Evolutionary conservation across 169 alveolate species (phyloP).

Genomic region (Eimeria maxima): DNA sequence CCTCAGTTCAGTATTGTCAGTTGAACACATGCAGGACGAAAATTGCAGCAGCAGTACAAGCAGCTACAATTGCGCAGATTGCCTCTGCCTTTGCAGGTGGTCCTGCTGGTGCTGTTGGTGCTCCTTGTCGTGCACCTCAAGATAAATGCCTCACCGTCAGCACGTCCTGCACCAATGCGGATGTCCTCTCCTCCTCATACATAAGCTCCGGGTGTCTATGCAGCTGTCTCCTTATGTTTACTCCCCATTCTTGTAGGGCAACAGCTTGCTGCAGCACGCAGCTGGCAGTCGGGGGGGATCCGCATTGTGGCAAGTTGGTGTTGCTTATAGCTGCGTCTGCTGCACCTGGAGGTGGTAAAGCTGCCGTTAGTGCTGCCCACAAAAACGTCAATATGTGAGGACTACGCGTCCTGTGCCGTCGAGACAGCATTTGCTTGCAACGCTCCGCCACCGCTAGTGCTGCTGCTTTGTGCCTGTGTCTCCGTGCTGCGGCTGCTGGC

Average conservation of each 20-base stretch:
- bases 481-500: slow-evolving; percentile 19
- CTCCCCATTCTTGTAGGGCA: slow-evolving; percentile 59
- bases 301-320: slow-evolving; percentile 45
- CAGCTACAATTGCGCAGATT: not conserved
- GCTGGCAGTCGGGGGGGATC: slow-evolving; percentile 8
- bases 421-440: not conserved
- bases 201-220: slow-evolving; percentile 79
- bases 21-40: not conserved
- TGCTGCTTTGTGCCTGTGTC: not conserved
- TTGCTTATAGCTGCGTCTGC: slow-evolving; percentile 1
- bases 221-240: slow-evolving; percentile 77
- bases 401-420: not conserved
- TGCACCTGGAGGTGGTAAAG: not conserved
- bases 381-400: not conserved
- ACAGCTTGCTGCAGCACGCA: slow-evolving; percentile 74
- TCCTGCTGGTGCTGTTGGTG: not conserved
- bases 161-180: slow-evolving; percentile 77
- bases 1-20: too few relatives aligned
- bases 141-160: slow-evolving; percentile 58
- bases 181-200: slow-evolving; percentile 80
- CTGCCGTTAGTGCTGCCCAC: not conserved
- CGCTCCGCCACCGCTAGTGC: not conserved
- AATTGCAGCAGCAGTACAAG: not conserved
- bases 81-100: not conserved
- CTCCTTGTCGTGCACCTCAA: not conserved